A percentile compares a stretch with the other conserved stretches of the same genome.
Evolutionary conservation across 2,329 filamentous ascomycete genomes (phyloP).

Genomic region (Coniella lustricola): DNA sequence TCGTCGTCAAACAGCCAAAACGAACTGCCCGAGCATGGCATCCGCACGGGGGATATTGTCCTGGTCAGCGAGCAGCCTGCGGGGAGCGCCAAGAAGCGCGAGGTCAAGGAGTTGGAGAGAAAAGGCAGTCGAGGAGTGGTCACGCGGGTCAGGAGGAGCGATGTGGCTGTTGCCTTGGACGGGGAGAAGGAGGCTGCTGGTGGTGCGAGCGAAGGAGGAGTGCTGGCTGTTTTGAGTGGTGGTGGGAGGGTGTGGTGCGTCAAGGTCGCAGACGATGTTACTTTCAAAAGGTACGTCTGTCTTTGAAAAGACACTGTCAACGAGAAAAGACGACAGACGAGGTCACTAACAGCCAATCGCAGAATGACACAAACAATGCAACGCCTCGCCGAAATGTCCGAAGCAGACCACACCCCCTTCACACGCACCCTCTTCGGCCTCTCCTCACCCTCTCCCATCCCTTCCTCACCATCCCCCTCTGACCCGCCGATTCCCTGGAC

Average conservation of each 20-base stretch:
- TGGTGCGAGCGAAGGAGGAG: slow-evolving; percentile 23
- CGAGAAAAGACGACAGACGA: too few relatives aligned
- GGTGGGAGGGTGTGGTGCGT: slow-evolving; percentile 53
- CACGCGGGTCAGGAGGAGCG: slow-evolving; percentile 50
- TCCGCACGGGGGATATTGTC: slow-evolving; percentile 72
- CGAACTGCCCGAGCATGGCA: slow-evolving; percentile 66
- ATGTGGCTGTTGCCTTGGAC: slow-evolving; percentile 62
- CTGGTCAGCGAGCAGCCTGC: slow-evolving; percentile 67
- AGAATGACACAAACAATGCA: slow-evolving; percentile 60
- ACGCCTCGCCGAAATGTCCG: slow-evolving; percentile 49
- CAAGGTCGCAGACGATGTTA: slow-evolving; percentile 63
- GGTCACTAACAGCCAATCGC: neutral
- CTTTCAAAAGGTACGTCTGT: slow-evolving; percentile 45
- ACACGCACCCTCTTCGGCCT: slow-evolving; percentile 57
- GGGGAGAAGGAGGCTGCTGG: slow-evolving; percentile 47
- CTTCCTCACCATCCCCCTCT: slow-evolving; percentile 34
- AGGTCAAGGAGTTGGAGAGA: slow-evolving; percentile 63
- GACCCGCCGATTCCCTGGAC: slow-evolving; percentile 49
- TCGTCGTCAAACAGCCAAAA: slow-evolving; percentile 21
- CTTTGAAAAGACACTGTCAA: neutral
- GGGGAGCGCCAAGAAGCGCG: slow-evolving; percentile 64
- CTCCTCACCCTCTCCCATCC: slow-evolving; percentile 42
- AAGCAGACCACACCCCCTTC: slow-evolving; percentile 52
- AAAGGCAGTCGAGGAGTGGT: slow-evolving; percentile 66
- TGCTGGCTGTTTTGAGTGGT: too few relatives aligned